phyloP scores from a whole-genome alignment of 176 grass and related monocot species.

The Ensete ventricosum region DNA sequence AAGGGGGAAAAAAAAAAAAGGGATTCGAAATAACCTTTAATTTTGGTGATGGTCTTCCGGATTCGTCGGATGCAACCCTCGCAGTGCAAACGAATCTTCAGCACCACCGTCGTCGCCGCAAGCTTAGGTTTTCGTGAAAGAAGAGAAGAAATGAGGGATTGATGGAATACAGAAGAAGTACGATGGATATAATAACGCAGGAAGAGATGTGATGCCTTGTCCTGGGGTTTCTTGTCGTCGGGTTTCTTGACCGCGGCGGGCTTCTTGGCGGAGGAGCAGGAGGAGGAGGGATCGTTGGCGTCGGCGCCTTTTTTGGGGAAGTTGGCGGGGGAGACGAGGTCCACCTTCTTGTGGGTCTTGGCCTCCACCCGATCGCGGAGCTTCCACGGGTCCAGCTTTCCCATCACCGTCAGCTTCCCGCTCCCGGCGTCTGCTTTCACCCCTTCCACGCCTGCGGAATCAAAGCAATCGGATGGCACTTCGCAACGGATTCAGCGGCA shows the following conservation, averaged over 20 bases:
- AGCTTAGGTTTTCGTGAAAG: slow-evolving; percentile 17
- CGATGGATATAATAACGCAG: not conserved
- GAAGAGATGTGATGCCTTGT: slow-evolving; percentile 3
- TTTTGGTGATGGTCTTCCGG: slow-evolving; percentile 42
- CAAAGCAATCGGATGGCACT: not conserved
- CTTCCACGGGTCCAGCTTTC: slow-evolving; percentile 66
- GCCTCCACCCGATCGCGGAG: slow-evolving; percentile 46
- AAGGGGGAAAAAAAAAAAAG: not conserved
- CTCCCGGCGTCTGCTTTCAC: slow-evolving; percentile 50
- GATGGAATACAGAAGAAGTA: not conserved
- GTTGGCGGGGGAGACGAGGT: slow-evolving; percentile 29
- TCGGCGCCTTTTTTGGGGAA: slow-evolving; percentile 13
- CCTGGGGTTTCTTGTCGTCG: slow-evolving; percentile 7
- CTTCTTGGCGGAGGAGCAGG: not conserved
- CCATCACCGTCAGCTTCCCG: slow-evolving; percentile 54
- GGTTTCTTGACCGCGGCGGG: not conserved
- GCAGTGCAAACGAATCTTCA: slow-evolving; percentile 74
- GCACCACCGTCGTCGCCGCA: slow-evolving; percentile 44
- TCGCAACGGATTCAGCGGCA: not conserved
- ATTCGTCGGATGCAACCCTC: slow-evolving; percentile 66
- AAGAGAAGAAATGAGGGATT: not conserved
- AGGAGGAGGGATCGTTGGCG: not conserved
- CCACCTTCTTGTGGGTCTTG: slow-evolving; percentile 66
- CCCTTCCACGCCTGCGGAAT: slow-evolving; percentile 51
- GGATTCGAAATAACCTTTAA: slow-evolving; percentile 34